Base-by-base conservation (phyloP, 2,329 filamentous ascomycete genomes). In the Nigrospora oryzae region DNA sequence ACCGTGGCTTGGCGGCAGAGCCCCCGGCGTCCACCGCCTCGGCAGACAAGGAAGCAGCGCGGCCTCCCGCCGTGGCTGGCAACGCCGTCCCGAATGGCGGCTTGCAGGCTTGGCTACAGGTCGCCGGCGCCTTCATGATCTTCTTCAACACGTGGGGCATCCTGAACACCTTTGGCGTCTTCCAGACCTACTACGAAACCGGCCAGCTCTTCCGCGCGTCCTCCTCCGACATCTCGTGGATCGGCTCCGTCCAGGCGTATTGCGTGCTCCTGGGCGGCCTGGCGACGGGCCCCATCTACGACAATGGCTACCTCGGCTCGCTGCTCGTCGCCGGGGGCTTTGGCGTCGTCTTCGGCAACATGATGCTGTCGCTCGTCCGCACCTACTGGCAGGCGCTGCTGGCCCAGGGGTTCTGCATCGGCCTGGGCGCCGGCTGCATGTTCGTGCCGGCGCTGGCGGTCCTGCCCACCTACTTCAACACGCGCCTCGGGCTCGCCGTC, bases 321-420 rank as follows among this genome's bases (percentile, higher is more conserved):
- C 30, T 56, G 1, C 43, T 55, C 28, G 42, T 43, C 11, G 36
- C 38, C 7, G 55, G 55, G 2, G 45, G 32, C 3, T 32, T 35
- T 35, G 35, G 43, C 4, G 23, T 34, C 11, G 15, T 42, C 12
- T 37, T 37, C n/a, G 36, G 36, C 11, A 10, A 37, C 36, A 37
- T 37, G 36, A 37, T 37, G 36, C 36, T 37, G 13, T 37, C 36
- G 15, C 12, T 37, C 15, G 15, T 15, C 36, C 15, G 8, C n/a
- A 10, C 15, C 16, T 74, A 71, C 54, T 77, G 70, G 68, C 74
- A 79, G 39, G 53, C 76, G n/a, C 66, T 77, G 40, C 64, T 78
- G 17, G 65, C 69, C 0, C 74, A 78, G 51, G 74, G 69, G 17
- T 48, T 78, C 36, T 69, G 68, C 46, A 60, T 74, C 40, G 73